phyloP scores from a whole-genome alignment of 2,329 filamentous ascomycete species.

The Colletotrichum liriopes region DNA sequence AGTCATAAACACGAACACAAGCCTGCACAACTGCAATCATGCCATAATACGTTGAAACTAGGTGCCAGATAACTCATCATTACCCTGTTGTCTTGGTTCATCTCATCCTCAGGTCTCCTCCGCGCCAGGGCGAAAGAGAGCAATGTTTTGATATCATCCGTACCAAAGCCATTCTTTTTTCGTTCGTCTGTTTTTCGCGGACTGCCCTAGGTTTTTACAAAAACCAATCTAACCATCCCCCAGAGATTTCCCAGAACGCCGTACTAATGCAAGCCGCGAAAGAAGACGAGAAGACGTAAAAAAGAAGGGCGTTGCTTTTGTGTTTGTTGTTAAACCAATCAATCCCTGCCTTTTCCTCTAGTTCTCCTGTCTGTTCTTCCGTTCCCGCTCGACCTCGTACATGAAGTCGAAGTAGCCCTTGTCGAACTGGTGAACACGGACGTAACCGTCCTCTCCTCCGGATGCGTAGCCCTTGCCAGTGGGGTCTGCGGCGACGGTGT shows the following conservation, averaged over 20 bases:
- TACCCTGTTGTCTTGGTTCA: constrained; percentile 36
- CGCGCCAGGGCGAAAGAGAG: constrained; percentile 19
- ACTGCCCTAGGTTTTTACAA: constrained; percentile 44
- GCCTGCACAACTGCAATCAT: constrained; percentile 27
- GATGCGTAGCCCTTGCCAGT: constrained; percentile 93
- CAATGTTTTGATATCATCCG: constrained; percentile 35
- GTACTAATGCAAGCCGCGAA: constrained; percentile 60
- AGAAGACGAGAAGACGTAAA: constrained; percentile 41
- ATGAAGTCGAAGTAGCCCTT: constrained; percentile 98
- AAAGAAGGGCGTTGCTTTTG: constrained; percentile 25
- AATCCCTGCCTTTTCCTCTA: constrained; percentile 19
- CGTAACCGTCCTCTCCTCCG: constrained; percentile 98
- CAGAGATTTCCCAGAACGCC: constrained; percentile 54
- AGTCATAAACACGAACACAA: neutral
- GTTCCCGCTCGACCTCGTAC: constrained; percentile 97
- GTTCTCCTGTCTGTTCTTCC: constrained; percentile 59
- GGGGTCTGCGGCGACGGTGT: constrained; percentile 95
- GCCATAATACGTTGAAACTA: constrained; percentile 29
- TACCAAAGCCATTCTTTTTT: constrained; percentile 35
- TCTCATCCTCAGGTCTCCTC: constrained; percentile 25
- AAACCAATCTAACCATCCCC: constrained; percentile 44
- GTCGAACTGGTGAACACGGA: constrained; percentile 98
- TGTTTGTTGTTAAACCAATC: constrained; percentile 29
- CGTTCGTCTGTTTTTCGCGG: constrained; percentile 38
- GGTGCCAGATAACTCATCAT: constrained; percentile 38